Evolutionary conservation across 108 stramenopile genomes (phyloP).

Genomic region (Chaetoceros muelleri): DNA sequence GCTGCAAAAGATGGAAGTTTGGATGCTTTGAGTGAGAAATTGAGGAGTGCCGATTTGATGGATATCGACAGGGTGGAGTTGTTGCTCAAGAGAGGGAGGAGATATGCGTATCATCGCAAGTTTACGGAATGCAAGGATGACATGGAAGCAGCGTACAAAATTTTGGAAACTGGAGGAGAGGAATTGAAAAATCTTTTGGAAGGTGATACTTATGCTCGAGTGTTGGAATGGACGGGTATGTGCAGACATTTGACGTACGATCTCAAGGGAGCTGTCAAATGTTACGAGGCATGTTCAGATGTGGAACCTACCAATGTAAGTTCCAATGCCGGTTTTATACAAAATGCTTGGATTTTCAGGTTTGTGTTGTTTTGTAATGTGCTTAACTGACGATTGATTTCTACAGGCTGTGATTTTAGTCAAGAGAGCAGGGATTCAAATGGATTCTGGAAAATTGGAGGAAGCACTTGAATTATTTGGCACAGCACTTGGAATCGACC

Average conservation of each 20-base stretch:
- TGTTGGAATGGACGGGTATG: constrained; percentile 87
- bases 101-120: constrained; percentile 61
- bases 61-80: constrained; percentile 28
- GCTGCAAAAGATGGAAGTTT: constrained; percentile 55
- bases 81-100: constrained; percentile 58
- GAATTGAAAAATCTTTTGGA: constrained; percentile 17
- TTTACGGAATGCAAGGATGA: constrained; percentile 43
- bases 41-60: constrained; percentile 24
- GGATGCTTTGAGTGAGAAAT: constrained; percentile 22
- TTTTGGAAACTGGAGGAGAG: constrained; percentile 28
- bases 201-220: constrained; percentile 41
- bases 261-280: constrained; percentile 53
- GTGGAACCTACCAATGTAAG: constrained; percentile 77
- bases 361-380: background rate
- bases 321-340: background rate
- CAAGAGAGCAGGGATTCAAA: constrained; percentile 81
- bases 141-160: constrained; percentile 50
- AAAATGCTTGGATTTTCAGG: too few species aligned
- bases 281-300: constrained; percentile 64
- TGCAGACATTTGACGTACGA: constrained; percentile 79
- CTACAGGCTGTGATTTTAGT: constrained; percentile 63
- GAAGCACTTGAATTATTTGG: constrained; percentile 65
- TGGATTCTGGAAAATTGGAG: constrained; percentile 66
- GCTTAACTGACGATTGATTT: constrained; percentile 1
- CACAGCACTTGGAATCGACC: constrained; percentile 58